Conservation (phyloP, 768 basidiomycete species). For the Melanogaster broomeanus region DNA sequence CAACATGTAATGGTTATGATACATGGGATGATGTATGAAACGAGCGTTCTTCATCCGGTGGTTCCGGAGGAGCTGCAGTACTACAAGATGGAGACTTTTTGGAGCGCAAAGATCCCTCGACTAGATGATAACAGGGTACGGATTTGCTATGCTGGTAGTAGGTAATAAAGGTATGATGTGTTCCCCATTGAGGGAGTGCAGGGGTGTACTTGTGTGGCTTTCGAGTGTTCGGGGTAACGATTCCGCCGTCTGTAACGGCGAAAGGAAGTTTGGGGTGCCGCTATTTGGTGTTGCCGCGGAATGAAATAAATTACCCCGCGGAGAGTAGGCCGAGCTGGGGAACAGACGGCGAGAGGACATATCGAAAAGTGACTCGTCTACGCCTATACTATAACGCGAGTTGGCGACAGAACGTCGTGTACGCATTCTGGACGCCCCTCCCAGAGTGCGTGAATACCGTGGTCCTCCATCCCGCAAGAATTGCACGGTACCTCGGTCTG, state of each 20-base stretch:
- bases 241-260: constrained; percentile 9
- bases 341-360: constrained; percentile 9
- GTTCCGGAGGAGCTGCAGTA: constrained; percentile 3
- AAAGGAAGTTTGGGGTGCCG: constrained; percentile 11
- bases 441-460: not conserved
- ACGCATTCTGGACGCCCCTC: constrained; percentile 1
- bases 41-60: constrained; percentile 1
- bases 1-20: not conserved
- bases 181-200: not conserved
- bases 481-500: constrained; percentile 18
- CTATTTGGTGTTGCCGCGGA: constrained; percentile 14
- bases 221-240: constrained; percentile 4
- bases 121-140: not conserved
- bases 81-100: not conserved
- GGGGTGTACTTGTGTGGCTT: not conserved
- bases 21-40: constrained; percentile 5
- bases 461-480: constrained; percentile 5
- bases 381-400: not conserved
- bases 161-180: not conserved
- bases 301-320: constrained; percentile 8
- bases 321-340: constrained; percentile 5
- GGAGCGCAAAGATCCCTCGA: not conserved
- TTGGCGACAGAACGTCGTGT: constrained; percentile 1
- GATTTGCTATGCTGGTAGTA: constrained; percentile 8
- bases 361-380: not conserved